Evolutionary conservation across 1,139 yeast species (phyloP).

Genomic region (Blastobotrys malaysiensis): DNA sequence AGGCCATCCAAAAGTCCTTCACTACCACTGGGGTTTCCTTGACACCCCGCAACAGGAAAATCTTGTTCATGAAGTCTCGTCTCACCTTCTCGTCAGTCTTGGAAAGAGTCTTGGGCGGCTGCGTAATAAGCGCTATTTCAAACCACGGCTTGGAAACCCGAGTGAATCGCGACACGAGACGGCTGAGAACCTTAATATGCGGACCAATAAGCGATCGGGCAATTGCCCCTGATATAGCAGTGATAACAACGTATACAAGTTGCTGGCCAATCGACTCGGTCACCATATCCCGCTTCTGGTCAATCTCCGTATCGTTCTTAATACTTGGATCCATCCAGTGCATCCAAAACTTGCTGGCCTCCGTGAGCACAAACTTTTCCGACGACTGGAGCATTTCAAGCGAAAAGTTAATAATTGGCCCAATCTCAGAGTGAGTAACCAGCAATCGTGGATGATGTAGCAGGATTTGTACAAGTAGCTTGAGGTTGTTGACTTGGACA

Average conservation of each 20-base stretch:
- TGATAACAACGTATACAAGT: conserved; percentile 17
- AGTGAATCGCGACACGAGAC: conserved; percentile 49
- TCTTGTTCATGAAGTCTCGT: conserved; percentile 44
- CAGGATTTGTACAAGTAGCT: conserved; percentile 24
- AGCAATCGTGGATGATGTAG: conserved; percentile 15
- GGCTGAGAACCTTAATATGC: conserved; percentile 51
- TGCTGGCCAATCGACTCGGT: conserved; percentile 23
- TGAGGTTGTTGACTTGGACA: conserved; percentile 22
- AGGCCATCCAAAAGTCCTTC: conserved; percentile 57
- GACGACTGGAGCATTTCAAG: conserved; percentile 45
- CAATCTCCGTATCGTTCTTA: conserved; percentile 3
- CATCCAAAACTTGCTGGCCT: conserved; percentile 64
- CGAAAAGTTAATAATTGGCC: conserved; percentile 23
- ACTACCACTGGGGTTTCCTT: conserved; percentile 52
- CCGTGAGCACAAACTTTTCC: conserved; percentile 62
- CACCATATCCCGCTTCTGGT: conserved; percentile 11
- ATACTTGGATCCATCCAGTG: conserved; percentile 35
- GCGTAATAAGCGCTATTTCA: conserved; percentile 33
- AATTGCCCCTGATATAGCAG: conserved; percentile 35
- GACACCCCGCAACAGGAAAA: conserved; percentile 60
- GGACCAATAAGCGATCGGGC: conserved; percentile 59
- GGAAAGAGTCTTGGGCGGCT: conserved; percentile 24
- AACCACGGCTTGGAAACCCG: conserved; percentile 47
- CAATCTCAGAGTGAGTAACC: conserved; percentile 16
- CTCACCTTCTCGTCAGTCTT: conserved; percentile 23